phyloP scores from a whole-genome alignment of 2,329 filamentous ascomycete genomes.

The Colletotrichum tropicicola region DNA sequence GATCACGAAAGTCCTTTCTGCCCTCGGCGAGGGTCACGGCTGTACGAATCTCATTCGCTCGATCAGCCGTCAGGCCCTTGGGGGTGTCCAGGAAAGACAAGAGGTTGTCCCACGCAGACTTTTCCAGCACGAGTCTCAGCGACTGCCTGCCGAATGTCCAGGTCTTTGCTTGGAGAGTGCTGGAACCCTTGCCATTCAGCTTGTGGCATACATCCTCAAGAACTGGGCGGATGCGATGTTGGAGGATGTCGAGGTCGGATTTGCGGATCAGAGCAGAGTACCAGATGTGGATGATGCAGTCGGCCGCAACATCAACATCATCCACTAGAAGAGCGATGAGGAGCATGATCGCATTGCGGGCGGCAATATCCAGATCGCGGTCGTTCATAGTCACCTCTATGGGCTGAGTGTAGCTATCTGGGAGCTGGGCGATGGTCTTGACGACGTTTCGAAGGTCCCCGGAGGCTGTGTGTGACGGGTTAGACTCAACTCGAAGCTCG shows the following conservation, averaged over 20 bases:
- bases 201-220: constrained; percentile 29
- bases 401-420: constrained; percentile 34
- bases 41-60: constrained; percentile 1
- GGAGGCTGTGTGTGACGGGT: constrained; percentile 43
- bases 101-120: constrained; percentile 23
- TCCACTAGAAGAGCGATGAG: constrained; percentile 36
- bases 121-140: constrained; percentile 23
- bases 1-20: constrained; percentile 19
- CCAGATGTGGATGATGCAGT: constrained; percentile 34
- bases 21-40: not conserved
- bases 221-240: constrained; percentile 10
- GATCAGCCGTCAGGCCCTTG: constrained; percentile 2
- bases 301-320: constrained; percentile 16
- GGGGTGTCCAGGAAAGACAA: constrained; percentile 23
- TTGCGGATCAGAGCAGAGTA: constrained; percentile 30
- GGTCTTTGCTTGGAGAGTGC: constrained; percentile 16
- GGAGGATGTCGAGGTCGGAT: constrained; percentile 20
- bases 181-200: constrained; percentile 8
- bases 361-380: constrained; percentile 44
- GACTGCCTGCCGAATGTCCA: constrained; percentile 28
- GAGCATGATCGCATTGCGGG: constrained; percentile 49
- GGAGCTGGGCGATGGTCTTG: constrained; percentile 46
- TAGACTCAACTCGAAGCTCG: not conserved
- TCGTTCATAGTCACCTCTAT: constrained; percentile 49
- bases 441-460: constrained; percentile 53